Evolutionary conservation across 2,329 filamentous ascomycete genomes (phyloP), one percentile per base, ranked within the genome.

Genomic region (Samsoniella hepiali): DNA sequence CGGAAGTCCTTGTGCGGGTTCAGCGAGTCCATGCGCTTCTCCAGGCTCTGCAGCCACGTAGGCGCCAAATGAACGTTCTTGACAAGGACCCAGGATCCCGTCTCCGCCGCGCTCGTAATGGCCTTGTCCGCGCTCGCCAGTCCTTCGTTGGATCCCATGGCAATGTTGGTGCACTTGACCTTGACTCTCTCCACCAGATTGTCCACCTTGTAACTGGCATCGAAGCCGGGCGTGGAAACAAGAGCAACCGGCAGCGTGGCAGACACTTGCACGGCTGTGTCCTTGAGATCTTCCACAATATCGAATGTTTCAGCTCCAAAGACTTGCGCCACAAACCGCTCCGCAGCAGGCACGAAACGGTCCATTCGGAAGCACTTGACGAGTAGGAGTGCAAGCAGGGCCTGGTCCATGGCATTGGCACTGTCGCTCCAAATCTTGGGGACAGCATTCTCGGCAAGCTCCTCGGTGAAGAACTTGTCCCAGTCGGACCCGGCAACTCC

Each of bases 131-230:
- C 95, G 66, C 88, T 95, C 64, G 93, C 88, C 22, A 96, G 82
- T 73, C 93, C 91, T 81, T 99, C 95, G 72, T 96, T 96, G 53
- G 95, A 98, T 72, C 95, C 95, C 95, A 99, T 99, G 70, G 96
- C 96, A 72, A 99, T 97, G 76, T 97, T 97, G 64, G 93, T 93
- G 79, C 95, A 99, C 62, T 86, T 88, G 58, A 91, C 88, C 64
- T 87, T 86, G 75, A 87, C 88, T 68, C 91, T 86, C 76, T 97
- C 91, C 36, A 98, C 96, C 61, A 99, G 83, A 65, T 89, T 92
- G 75, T 99, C 95, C 65, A 99, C 95, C 82, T 99, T 99, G 87
- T 98, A 99, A 74, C 92, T 97, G 61, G 96, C 96, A 76, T 99
- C 95, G 74, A 99, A 99, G 44, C 95, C 95, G 65, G 94, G 93